Evolutionary conservation across 2,329 filamentous ascomycete genomes (phyloP).

Genomic region (Trichoderma cornu-damae): DNA sequence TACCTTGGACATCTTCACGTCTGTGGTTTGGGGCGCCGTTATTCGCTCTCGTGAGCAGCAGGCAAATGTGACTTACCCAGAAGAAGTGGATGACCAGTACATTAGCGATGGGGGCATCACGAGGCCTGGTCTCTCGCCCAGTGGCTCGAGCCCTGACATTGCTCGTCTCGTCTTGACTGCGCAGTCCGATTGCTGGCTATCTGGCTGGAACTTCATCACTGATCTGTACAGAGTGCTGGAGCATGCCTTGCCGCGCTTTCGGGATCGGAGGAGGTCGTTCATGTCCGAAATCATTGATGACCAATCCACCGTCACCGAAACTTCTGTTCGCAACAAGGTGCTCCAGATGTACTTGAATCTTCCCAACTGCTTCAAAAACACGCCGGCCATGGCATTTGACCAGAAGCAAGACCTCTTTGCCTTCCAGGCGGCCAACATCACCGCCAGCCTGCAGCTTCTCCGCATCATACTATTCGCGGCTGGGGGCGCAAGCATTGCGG

Average conservation of each 20-base stretch:
- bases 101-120: slow-evolving; percentile 28
- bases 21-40: slow-evolving; percentile 44
- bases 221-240: slow-evolving; percentile 53
- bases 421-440: slow-evolving; percentile 36
- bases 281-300: slow-evolving; percentile 24
- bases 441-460: slow-evolving; percentile 32
- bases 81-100: slow-evolving; percentile 39
- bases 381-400: slow-evolving; percentile 26
- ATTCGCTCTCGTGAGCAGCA: slow-evolving; percentile 25
- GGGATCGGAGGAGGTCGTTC: slow-evolving; percentile 21
- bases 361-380: slow-evolving; percentile 29
- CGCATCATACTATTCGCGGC: slow-evolving; percentile 31
- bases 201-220: slow-evolving; percentile 54
- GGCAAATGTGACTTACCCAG: slow-evolving; percentile 25
- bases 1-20: slow-evolving; percentile 50
- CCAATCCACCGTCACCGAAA: slow-evolving; percentile 20
- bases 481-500: slow-evolving; percentile 26
- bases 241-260: slow-evolving; percentile 37
- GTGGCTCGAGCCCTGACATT: slow-evolving; percentile 7
- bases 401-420: slow-evolving; percentile 30
- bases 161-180: slow-evolving; percentile 14
- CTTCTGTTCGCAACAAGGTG: slow-evolving; percentile 23
- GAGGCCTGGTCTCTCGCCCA: slow-evolving; percentile 6
- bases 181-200: slow-evolving; percentile 40
- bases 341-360: slow-evolving; percentile 27